Evolutionary conservation across 192 early-diverging fungal species (phyloP), one percentile per base, ranked within the genome.

Genomic region (Obelidium mucronatum): DNA sequence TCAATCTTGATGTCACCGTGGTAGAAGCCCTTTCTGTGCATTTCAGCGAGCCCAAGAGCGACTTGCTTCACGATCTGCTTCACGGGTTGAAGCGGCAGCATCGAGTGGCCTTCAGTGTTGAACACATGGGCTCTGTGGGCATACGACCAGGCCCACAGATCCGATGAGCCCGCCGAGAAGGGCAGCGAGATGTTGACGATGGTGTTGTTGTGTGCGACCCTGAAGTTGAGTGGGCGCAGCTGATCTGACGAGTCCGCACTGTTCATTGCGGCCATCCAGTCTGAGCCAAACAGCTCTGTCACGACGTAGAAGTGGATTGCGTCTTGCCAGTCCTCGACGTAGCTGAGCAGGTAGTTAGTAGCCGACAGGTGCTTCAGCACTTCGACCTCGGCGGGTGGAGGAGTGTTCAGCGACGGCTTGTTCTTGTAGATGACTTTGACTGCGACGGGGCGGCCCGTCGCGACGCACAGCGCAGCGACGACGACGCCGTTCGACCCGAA

Each of bases 1-100:
- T 90, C 87, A 63, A 85, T 84, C 78, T 90, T 90, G 69, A 88
- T 78, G 62, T 89, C 88, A 19, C 86, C 78, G 63, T 88, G 88
- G 24, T 85, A 84, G 34, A 86, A 55, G 34, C 82, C 79, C 11
- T 79, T 72, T 35, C 56, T 28, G 66, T 90, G 82, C 40, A 88
- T 66, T 65, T 88, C 60, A 17, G n/a, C 33, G 22, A 90, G 72
- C 11, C 79, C 83, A 3, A 66, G 30, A 17, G 82, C 75, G 31
- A 87, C 76, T 54, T 90, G 88, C n/a, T 44, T 36, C 48, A 88
- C 83, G 37, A 89, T 81, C 33, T 59, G 24, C 42, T 67, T 66
- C 54, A 77, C 54, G 1, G 37, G 67, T 26, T 13, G 3, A n/a
- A 77, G 22, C 15, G 76, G 67, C 11, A 74, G 26, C 28, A 48